A percentile compares a stretch with the other conserved stretches of the same genome.
Conservation (phyloP, 345 rosid genomes). For the Salix viminalis region DNA sequence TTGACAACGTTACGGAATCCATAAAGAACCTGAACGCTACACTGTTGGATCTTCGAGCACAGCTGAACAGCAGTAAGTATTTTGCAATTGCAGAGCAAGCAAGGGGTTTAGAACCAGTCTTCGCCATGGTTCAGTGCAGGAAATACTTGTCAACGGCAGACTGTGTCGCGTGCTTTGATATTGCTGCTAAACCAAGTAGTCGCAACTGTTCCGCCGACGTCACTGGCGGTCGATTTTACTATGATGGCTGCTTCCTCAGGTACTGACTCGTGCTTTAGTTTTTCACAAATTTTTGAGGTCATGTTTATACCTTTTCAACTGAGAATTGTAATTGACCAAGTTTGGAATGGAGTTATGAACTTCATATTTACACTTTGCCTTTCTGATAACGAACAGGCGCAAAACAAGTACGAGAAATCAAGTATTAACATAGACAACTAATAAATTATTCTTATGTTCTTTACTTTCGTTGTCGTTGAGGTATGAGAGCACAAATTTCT, state of each 20-base stretch:
- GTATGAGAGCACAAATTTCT: slow-evolving; percentile 44
- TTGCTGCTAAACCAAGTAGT: slow-evolving; percentile 7
- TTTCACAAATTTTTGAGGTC: not conserved
- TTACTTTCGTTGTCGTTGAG: slow-evolving; percentile 3
- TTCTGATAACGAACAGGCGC: too few species aligned
- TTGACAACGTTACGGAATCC: slow-evolving; percentile 11
- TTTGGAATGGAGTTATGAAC: too few species aligned
- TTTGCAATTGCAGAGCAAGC: slow-evolving; percentile 35
- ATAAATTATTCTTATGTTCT: not conserved
- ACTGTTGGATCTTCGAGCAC: slow-evolving; percentile 6
- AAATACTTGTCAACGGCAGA: slow-evolving; percentile 30
- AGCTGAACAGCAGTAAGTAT: slow-evolving; percentile 3
- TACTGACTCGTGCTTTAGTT: not conserved
- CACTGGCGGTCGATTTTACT: slow-evolving; percentile 35
- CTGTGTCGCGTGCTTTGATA: slow-evolving; percentile 29
- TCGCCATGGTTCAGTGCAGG: slow-evolving; percentile 40
- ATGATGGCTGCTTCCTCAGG: slow-evolving; percentile 43
- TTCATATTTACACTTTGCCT: too few species aligned
- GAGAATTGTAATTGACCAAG: too few species aligned
- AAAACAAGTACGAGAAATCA: too few species aligned
- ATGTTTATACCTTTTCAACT: too few species aligned
- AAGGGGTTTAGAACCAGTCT: slow-evolving; percentile 16
- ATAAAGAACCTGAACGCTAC: slow-evolving; percentile 25
- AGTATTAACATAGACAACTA: too few species aligned
- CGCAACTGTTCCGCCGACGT: slow-evolving; percentile 31